Evolutionary conservation across 495 filamentous ascomycete genomes (phyloP).

Genomic region (Tuber indicum): DNA sequence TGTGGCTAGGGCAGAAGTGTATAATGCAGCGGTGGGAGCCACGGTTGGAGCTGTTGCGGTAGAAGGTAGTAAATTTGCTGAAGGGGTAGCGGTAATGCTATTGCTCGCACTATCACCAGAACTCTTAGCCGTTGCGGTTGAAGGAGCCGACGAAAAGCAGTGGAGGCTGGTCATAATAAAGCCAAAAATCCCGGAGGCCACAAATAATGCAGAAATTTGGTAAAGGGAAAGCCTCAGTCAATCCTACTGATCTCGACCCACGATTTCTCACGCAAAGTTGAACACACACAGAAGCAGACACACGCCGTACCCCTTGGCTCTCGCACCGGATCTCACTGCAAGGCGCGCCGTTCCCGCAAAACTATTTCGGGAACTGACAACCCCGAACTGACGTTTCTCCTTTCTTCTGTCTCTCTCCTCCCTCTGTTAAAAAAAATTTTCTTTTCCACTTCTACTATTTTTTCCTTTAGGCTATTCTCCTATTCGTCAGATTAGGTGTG

Average conservation of each 20-base stretch:
- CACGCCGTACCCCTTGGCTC: background rate
- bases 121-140: background rate
- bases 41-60: background rate
- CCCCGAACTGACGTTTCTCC: background rate
- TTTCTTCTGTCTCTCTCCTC: conserved; percentile 2
- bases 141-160: background rate
- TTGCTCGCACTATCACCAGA: background rate
- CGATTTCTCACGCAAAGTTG: background rate
- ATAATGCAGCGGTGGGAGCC: background rate
- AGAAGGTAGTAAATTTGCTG: background rate
- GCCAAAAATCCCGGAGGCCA: background rate
- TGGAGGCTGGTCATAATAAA: conserved; percentile 4
- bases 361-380: conserved; percentile 2
- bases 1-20: background rate
- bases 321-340: background rate
- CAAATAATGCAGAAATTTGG: background rate
- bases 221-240: background rate
- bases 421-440: background rate
- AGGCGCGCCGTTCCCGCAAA: background rate
- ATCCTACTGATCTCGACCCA: background rate
- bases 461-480: background rate
- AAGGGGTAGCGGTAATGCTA: background rate
- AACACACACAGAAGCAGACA: background rate
- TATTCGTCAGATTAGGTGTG: background rate
- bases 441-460: background rate